These are phyloP conservation scores for Claviceps sp. DNA, from an alignment of 2,329 filamentous ascomycete genomes.

Conservation along the genomic window DNA sequence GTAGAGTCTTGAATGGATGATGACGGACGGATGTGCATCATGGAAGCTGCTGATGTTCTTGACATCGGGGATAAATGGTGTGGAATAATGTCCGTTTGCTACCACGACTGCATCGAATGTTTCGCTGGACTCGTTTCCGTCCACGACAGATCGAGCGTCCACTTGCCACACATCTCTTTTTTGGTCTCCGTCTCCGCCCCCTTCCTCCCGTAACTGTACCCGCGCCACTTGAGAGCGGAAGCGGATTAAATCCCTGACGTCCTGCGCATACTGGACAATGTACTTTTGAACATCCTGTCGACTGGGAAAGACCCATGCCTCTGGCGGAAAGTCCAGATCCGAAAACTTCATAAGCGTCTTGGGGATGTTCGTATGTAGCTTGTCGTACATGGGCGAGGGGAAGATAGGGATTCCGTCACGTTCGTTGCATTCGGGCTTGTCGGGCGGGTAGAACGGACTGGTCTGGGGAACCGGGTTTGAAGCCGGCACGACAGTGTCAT, in stretches of 20 bases:
- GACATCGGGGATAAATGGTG: slow-evolving; percentile 53
- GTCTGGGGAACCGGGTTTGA: slow-evolving; percentile 52
- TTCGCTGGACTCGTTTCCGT: slow-evolving; percentile 24
- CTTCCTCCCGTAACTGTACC: slow-evolving; percentile 25
- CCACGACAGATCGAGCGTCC: slow-evolving; percentile 35
- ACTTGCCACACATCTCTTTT: slow-evolving; percentile 46
- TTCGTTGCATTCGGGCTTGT: slow-evolving; percentile 44
- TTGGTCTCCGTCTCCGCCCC: slow-evolving; percentile 20
- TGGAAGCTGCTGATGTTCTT: slow-evolving; percentile 47
- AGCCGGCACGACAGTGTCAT: slow-evolving; percentile 39
- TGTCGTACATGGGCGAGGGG: slow-evolving; percentile 72
- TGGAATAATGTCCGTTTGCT: slow-evolving; percentile 62
- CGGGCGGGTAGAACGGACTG: slow-evolving; percentile 46
- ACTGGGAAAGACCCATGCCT: slow-evolving; percentile 59
- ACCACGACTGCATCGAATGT: slow-evolving; percentile 64
- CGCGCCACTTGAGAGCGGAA: slow-evolving; percentile 61
- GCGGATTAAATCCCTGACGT: slow-evolving; percentile 51
- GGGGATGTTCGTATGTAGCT: slow-evolving; percentile 78
- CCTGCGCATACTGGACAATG: slow-evolving; percentile 55
- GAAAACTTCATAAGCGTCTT: slow-evolving; percentile 68
- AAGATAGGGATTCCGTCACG: slow-evolving; percentile 41
- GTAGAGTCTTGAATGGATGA: slow-evolving; percentile 72
- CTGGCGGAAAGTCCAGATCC: slow-evolving; percentile 50
- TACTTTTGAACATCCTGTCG: slow-evolving; percentile 62
- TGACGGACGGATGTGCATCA: slow-evolving; percentile 40